These are phyloP conservation scores for Exophiala sp. DNA, from an alignment of 2,329 filamentous ascomycete species.

Conservation along the genomic window DNA sequence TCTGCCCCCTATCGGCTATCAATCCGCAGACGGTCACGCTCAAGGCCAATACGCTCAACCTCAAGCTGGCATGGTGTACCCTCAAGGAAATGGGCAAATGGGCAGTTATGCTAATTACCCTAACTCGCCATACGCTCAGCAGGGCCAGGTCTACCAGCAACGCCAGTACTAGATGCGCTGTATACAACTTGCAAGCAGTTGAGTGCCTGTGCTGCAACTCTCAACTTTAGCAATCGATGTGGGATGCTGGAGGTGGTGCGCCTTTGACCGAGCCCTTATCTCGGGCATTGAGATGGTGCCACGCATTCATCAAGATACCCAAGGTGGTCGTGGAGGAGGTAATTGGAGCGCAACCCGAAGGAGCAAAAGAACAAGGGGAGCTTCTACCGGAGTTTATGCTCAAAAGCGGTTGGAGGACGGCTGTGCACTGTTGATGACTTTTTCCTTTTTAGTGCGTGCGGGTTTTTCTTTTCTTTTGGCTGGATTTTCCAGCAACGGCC, in stretches of 20 bases:
- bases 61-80: constrained; percentile 44
- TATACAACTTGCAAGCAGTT: background rate
- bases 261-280: constrained; percentile 4
- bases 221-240: background rate
- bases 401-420: constrained; percentile 12
- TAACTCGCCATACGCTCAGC: constrained; percentile 47
- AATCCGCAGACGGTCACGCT: constrained; percentile 51
- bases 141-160: constrained; percentile 47
- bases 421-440: constrained; percentile 15
- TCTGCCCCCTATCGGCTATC: constrained; percentile 70
- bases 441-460: constrained; percentile 8
- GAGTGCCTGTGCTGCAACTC: constrained; percentile 1
- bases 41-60: constrained; percentile 56
- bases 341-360: constrained; percentile 15
- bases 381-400: constrained; percentile 19
- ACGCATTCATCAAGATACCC: constrained; percentile 29
- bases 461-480: constrained; percentile 10
- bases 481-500: constrained; percentile 9
- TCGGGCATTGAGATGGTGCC: constrained; percentile 19
- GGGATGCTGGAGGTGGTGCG: background rate
- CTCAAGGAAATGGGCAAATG: constrained; percentile 44
- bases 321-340: constrained; percentile 29
- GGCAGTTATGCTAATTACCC: constrained; percentile 44
- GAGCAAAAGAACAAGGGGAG: constrained; percentile 12
- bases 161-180: constrained; percentile 38